Conservation (phyloP, 1,284 basidiomycete species). For the Ustilago esculenta region DNA sequence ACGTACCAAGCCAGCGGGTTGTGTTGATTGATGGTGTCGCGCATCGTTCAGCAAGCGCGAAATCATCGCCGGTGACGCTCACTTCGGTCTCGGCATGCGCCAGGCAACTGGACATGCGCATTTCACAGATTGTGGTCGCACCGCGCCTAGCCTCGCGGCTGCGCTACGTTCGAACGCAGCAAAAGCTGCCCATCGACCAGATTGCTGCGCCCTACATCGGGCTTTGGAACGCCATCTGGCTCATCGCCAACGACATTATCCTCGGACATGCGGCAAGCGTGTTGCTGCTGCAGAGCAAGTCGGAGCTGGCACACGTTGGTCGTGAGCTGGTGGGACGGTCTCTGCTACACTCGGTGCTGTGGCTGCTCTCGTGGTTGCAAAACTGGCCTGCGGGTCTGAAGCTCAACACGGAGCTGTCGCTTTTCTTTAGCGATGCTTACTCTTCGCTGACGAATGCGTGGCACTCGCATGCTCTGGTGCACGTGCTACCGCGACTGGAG, state of each 20-base stretch:
- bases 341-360: conserved; percentile 21
- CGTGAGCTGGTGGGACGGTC: conserved; percentile 12
- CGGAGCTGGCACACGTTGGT: conserved; percentile 1
- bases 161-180: conserved; percentile 12
- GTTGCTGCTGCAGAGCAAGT: conserved; percentile 35
- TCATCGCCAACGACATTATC: conserved; percentile 87
- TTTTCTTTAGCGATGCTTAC: conserved; percentile 80
- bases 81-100: conserved; percentile 51
- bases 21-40: conserved; percentile 14
- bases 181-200: conserved; percentile 22
- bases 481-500: conserved; percentile 16
- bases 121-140: conserved; percentile 67
- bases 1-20: conserved; percentile 3
- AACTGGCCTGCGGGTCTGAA: conserved; percentile 96
- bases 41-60: conserved; percentile 4
- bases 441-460: conserved; percentile 67
- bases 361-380: conserved; percentile 80
- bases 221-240: conserved; percentile 90
- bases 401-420: conserved; percentile 89
- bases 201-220: conserved; percentile 69
- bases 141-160: conserved; percentile 55
- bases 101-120: conserved; percentile 67
- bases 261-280: conserved; percentile 77
- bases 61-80: not conserved
- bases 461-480: conserved; percentile 16